Conservation (phyloP, 352 stramenopile species). For the Pythium volutum region DNA sequence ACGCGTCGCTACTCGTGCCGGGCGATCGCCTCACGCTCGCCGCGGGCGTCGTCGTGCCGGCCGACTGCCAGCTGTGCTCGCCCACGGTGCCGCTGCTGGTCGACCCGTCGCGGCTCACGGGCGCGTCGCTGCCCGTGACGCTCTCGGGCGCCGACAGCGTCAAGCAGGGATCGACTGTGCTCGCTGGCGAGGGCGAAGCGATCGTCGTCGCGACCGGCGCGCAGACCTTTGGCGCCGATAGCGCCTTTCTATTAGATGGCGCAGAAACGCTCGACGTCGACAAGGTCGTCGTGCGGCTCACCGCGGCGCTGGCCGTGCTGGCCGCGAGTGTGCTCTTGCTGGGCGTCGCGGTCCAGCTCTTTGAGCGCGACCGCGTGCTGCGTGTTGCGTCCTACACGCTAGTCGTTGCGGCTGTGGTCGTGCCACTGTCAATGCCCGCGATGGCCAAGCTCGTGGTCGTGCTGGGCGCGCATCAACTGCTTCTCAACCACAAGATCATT, state of each 20-base stretch:
- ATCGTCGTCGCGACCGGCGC: conserved; percentile 87
- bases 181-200: conserved; percentile 90
- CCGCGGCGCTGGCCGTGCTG: conserved; percentile 86
- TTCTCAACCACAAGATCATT: conserved; percentile 90
- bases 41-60: conserved; percentile 89
- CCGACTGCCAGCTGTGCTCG: conserved; percentile 87
- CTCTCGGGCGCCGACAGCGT: conserved; percentile 73
- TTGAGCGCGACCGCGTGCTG: conserved; percentile 72
- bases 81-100: conserved; percentile 79
- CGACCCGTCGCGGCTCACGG: conserved; percentile 91
- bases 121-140: conserved; percentile 93
- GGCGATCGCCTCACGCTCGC: conserved; percentile 92
- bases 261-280: conserved; percentile 76
- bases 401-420: conserved; percentile 90
- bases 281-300: conserved; percentile 92
- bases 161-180: conserved; percentile 87
- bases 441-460: conserved; percentile 93
- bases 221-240: conserved; percentile 94
- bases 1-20: conserved; percentile 89
- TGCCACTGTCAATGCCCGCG: conserved; percentile 93
- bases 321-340: conserved; percentile 83
- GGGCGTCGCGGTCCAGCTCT: conserved; percentile 87
- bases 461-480: conserved; percentile 87
- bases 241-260: too few species aligned
- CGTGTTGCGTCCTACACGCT: conserved; percentile 86